A percentile compares a stretch with the other conserved stretches of the same genome.
phyloP scores from a whole-genome alignment of 495 filamentous ascomycete genomes.

The Penicillium pulvis region DNA sequence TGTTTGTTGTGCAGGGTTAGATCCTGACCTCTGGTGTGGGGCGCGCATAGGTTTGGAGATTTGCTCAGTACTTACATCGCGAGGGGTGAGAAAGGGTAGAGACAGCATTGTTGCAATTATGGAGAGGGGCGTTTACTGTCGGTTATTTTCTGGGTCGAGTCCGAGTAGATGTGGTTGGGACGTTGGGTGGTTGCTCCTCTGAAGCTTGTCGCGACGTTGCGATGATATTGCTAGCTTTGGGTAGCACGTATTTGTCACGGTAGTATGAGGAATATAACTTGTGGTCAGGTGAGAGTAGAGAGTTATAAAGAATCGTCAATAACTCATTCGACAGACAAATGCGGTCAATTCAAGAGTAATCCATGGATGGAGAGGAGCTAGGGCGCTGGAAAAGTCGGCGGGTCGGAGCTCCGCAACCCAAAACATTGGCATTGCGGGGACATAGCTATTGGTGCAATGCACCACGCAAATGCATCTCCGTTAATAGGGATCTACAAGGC shows the following conservation, averaged over 20 bases:
- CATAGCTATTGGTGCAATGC: too few species aligned
- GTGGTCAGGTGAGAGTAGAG: background rate
- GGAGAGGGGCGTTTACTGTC: background rate
- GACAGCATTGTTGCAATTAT: conserved; percentile 54
- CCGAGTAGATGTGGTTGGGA: background rate
- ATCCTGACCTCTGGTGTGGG: conserved; percentile 7
- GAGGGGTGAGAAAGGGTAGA: conserved; percentile 71
- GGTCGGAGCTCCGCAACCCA: conserved; percentile 1
- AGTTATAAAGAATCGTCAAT: background rate
- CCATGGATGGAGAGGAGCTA: background rate
- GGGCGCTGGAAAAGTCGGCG: conserved; percentile 4
- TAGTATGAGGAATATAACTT: background rate
- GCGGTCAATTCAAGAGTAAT: background rate
- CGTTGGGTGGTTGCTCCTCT: background rate
- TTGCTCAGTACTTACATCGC: conserved; percentile 58
- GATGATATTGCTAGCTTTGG: background rate
- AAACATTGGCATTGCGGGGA: conserved; percentile 8
- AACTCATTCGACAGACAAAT: background rate
- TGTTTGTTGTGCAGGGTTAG: conserved; percentile 23
- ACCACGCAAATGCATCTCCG: too few species aligned
- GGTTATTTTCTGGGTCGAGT: background rate
- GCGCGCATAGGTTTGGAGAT: background rate
- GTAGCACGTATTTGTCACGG: background rate
- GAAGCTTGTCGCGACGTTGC: background rate
- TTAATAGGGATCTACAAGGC: background rate